Conservation (phyloP, 192 early-diverging fungal species). For the Helicostylum pulchrum region DNA sequence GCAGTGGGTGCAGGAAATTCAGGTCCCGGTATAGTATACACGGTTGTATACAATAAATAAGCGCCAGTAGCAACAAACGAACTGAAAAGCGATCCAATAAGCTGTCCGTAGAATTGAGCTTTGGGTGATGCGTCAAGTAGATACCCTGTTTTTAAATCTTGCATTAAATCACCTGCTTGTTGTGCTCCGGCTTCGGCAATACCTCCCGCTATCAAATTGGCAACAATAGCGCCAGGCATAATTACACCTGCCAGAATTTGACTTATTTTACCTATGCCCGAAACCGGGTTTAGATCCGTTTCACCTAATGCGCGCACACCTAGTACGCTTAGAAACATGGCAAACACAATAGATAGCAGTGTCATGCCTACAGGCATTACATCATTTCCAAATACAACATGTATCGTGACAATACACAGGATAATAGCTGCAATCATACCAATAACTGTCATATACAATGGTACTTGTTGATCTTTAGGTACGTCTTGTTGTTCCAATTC, state of each 20-base stretch:
- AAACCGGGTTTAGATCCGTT: constrained; percentile 81
- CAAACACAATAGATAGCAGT: constrained; percentile 65
- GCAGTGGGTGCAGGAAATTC: constrained; percentile 72
- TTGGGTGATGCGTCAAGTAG: constrained; percentile 76
- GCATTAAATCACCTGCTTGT: constrained; percentile 59
- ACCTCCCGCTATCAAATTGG: constrained; percentile 77
- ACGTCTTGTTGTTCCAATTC: constrained; percentile 40
- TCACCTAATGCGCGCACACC: constrained; percentile 86
- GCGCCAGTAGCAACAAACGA: constrained; percentile 64
- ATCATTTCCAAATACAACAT: constrained; percentile 56
- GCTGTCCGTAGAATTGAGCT: constrained; percentile 81
- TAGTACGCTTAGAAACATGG: constrained; percentile 70
- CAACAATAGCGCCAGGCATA: constrained; percentile 65
- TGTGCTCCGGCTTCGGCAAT: constrained; percentile 73
- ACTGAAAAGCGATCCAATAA: constrained; percentile 73
- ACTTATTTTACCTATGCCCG: constrained; percentile 80
- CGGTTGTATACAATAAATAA: constrained; percentile 62
- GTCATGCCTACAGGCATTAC: constrained; percentile 64
- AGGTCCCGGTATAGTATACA: constrained; percentile 66
- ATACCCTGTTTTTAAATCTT: constrained; percentile 85
- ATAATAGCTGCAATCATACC: constrained; percentile 62
- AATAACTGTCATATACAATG: constrained; percentile 55
- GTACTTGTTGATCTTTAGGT: constrained; percentile 54
- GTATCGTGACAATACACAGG: constrained; percentile 60
- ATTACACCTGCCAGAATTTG: constrained; percentile 80